phyloP scores from a whole-genome alignment of 495 filamentous ascomycete genomes.

The Penicillium samsonianum region DNA sequence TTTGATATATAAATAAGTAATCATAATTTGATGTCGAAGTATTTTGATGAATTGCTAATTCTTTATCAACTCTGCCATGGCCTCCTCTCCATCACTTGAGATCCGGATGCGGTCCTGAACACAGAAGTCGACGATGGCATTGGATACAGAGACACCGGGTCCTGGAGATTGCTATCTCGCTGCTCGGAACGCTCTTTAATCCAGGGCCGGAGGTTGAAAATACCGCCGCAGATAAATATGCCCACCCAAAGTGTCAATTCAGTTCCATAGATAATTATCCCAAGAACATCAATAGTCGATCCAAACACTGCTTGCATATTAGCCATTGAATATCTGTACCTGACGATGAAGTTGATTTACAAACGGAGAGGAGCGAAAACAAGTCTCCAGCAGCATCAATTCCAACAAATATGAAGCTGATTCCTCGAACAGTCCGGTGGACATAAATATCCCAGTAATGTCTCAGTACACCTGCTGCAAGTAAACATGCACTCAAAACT shows the following conservation, averaged over 20 bases:
- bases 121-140: slow-evolving; percentile 60
- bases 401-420: slow-evolving; percentile 65
- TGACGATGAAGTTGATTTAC: slow-evolving; percentile 20
- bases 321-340: neutral
- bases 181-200: slow-evolving; percentile 26
- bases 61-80: slow-evolving; percentile 14
- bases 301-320: slow-evolving; percentile 50
- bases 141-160: slow-evolving; percentile 42
- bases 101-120: slow-evolving; percentile 50
- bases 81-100: slow-evolving; percentile 27
- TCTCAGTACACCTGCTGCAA: slow-evolving; percentile 54
- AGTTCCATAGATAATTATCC: slow-evolving; percentile 61
- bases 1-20: neutral
- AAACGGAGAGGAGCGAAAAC: slow-evolving; percentile 60
- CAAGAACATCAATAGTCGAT: slow-evolving; percentile 53
- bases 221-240: slow-evolving; percentile 59
- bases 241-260: slow-evolving; percentile 64
- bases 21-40: neutral
- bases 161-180: slow-evolving; percentile 11
- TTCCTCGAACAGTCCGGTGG: slow-evolving; percentile 61
- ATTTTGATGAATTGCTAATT: neutral
- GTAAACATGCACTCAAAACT: slow-evolving; percentile 54
- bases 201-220: slow-evolving; percentile 61
- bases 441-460: slow-evolving; percentile 63
- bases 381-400: slow-evolving; percentile 66